Conservation (phyloP, 2,329 filamentous ascomycete species). For the Ophiostoma sp. region DNA sequence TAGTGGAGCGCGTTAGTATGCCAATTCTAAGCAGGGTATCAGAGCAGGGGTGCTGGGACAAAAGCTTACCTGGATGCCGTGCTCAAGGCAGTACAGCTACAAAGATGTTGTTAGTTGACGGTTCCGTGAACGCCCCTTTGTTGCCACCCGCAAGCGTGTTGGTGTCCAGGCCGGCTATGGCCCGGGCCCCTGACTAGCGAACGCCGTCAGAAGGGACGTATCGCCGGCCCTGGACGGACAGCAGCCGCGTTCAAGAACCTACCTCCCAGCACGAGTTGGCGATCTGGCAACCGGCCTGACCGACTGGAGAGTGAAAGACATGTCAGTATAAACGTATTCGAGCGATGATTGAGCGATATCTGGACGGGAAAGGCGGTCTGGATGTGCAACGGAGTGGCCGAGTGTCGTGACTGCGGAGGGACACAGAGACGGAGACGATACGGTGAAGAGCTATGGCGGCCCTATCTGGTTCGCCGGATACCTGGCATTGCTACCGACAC, state of each 20-base stretch:
- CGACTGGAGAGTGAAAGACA: constrained; percentile 59
- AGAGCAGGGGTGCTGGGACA: constrained; percentile 17
- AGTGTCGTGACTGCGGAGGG: neutral
- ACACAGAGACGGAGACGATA: neutral
- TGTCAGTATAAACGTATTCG: constrained; percentile 43
- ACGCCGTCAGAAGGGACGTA: neutral
- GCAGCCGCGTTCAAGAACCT: constrained; percentile 37
- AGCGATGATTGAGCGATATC: neutral
- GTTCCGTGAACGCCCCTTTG: neutral
- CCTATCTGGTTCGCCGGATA: neutral
- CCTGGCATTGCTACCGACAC: neutral
- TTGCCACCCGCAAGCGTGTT: neutral
- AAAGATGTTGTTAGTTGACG: constrained; percentile 19
- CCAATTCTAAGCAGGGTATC: constrained; percentile 19
- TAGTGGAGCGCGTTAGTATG: constrained; percentile 33
- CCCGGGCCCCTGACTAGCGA: neutral
- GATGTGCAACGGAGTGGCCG: neutral
- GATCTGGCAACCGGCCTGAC: constrained; percentile 99
- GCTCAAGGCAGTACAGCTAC: constrained; percentile 99
- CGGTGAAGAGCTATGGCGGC: neutral
- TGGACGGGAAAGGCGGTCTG: constrained; percentile 2
- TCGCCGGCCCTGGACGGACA: neutral
- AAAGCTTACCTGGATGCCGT: constrained; percentile 86
- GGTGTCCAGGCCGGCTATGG: neutral
- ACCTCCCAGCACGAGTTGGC: constrained; percentile 99